phyloP scores from a whole-genome alignment of 768 basidiomycete species.

The Pulveroboletus sp. region DNA sequence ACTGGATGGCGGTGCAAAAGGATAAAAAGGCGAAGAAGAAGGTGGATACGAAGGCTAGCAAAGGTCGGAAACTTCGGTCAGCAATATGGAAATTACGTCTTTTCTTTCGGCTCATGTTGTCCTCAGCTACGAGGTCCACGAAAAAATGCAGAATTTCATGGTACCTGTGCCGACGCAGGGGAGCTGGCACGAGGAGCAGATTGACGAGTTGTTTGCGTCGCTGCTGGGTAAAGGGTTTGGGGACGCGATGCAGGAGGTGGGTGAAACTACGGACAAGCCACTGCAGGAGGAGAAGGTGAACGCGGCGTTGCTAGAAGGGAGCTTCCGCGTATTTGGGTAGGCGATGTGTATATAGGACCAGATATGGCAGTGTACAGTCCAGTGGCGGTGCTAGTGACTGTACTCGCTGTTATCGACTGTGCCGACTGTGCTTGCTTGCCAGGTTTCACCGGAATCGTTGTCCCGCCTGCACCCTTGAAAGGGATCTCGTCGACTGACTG shows the following conservation, averaged over 20 bases:
- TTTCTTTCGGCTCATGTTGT: constrained; percentile 1
- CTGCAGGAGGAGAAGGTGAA: constrained; percentile 30
- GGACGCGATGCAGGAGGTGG: constrained; percentile 24
- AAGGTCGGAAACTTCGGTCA: constrained; percentile 87
- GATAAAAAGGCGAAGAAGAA: constrained; percentile 75
- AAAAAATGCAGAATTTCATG: constrained; percentile 97
- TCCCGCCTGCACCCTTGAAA: background rate
- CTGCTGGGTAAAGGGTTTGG: constrained; percentile 75
- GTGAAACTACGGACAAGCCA: constrained; percentile 27
- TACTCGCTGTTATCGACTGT: background rate
- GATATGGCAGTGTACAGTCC: constrained; percentile 21
- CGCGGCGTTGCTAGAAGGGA: constrained; percentile 33
- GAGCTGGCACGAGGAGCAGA: constrained; percentile 93
- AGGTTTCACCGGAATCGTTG: background rate
- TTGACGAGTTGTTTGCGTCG: constrained; percentile 90
- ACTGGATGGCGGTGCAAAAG: constrained; percentile 63
- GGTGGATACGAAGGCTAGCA: constrained; percentile 94
- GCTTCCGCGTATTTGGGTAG: constrained; percentile 61
- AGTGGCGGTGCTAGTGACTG: too few species aligned
- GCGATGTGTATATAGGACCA: constrained; percentile 14
- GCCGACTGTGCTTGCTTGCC: background rate
- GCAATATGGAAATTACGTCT: constrained; percentile 19
- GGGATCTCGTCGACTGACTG: background rate
- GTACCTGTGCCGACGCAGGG: constrained; percentile 68
- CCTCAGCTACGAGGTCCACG: constrained; percentile 85